Base-by-base conservation (phyloP, 2,329 filamentous ascomycete species). In the Thermothelomyces thermophilus region DNA sequence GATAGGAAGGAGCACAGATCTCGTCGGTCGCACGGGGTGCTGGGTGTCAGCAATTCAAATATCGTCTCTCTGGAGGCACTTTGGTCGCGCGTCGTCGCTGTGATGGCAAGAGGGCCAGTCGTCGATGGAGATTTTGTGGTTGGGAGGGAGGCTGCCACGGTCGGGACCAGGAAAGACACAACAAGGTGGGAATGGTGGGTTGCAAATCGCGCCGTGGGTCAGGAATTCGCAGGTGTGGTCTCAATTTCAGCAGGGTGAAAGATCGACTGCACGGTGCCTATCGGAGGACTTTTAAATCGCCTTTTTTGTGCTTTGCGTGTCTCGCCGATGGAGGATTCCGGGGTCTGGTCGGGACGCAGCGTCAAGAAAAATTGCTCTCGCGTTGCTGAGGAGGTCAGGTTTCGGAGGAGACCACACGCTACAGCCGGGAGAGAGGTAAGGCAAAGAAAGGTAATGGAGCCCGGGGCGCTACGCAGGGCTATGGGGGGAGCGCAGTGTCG, bases 71-170 rank as follows among this genome's bases (percentile, higher is more conserved):
- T 41, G 48, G 45, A 52, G 50, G 56, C 37, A 41, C 22, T 48
- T 34, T 45, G 31, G 49, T 52, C 54, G 51, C 44, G 50, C 36
- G 50, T 59, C 56, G 54, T 35, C 33, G 33, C 51, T 46, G 44
- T 43, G 45, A 43, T 48, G 51, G 46, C 42, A 37, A 41, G 42
- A 50, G 50, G 52, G 50, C 52, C 46, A 41, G 52, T 57, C 55
- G 56, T 54, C 55, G 47, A 53, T 41, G 51, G 36, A 30, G 49
- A 43, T 50, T 33, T 46, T 54, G 46, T 50, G 41, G 50, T 53
- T 53, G 47, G 47, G n/a, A n/a, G n/a, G 43, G 41, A 42, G 51
- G 54, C 51, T 56, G 56, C 50, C 54, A 58, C 56, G 55, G 54
- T 58, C 55, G 49, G 53, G 49, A n/a, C 41, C 30, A 48, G 51